Evolutionary conservation across 176 grass and related monocot genomes (phyloP).

Genomic region (Bothriochloa decipiens): DNA sequence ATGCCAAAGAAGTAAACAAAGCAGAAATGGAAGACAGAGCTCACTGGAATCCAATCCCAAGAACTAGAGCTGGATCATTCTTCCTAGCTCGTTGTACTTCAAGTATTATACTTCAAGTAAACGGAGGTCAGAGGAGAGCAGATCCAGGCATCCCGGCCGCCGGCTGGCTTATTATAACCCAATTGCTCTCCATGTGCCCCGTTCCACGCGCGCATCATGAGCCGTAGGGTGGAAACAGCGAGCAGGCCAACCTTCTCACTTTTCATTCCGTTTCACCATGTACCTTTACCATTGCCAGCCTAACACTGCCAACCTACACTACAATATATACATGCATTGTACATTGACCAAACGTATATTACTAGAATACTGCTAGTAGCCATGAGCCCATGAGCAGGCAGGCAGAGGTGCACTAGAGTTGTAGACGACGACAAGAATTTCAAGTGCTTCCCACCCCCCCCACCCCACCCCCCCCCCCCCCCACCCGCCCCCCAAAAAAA

Average conservation of each 20-base stretch:
- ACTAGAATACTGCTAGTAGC: too few relatives aligned
- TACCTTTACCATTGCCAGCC: conserved; percentile 10
- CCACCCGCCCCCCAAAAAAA: too few relatives aligned
- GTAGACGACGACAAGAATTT: neutral
- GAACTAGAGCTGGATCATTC: neutral
- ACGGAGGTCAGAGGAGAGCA: neutral
- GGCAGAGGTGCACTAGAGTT: neutral
- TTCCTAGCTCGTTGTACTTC: neutral
- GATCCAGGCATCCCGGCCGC: neutral
- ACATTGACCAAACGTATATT: neutral
- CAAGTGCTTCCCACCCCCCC: too few relatives aligned
- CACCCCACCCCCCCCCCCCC: too few relatives aligned
- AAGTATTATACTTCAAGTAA: neutral
- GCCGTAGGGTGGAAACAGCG: neutral
- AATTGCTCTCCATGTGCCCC: neutral
- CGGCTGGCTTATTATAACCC: neutral
- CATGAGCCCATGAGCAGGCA: neutral
- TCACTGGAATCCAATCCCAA: conserved; percentile 12
- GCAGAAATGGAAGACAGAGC: neutral
- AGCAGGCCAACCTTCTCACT: neutral
- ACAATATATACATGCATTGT: neutral
- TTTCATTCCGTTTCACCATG: neutral
- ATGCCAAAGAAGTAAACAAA: neutral
- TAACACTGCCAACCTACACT: conserved; percentile 1
- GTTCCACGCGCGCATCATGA: conserved; percentile 1